Evolutionary conservation across 331 rosid species (phyloP).

Genomic region (Arachis monticola): DNA sequence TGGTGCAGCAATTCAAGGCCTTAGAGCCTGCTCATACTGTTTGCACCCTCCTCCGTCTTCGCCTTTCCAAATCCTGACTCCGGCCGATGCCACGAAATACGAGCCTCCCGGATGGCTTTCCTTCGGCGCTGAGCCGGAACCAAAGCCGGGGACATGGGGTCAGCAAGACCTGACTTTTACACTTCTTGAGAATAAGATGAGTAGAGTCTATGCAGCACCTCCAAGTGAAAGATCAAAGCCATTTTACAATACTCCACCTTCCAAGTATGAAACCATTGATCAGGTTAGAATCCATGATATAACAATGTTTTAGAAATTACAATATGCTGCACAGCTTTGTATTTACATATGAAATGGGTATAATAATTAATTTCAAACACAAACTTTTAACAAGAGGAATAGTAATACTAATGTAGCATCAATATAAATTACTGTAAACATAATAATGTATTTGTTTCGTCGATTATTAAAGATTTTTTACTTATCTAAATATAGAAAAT

Average conservation of each 20-base stretch:
- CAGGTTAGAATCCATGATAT: conserved; percentile 58
- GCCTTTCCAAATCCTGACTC: conserved; percentile 73
- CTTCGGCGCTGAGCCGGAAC: conserved; percentile 60
- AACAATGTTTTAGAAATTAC: too few relatives aligned
- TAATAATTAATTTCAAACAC: too few relatives aligned
- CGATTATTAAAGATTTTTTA: too few relatives aligned
- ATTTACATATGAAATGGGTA: too few relatives aligned
- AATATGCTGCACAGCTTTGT: too few relatives aligned
- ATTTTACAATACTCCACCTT: conserved; percentile 74
- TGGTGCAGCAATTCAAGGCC: conserved; percentile 86
- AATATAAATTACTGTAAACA: too few relatives aligned
- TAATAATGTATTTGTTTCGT: too few relatives aligned
- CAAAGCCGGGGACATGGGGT: conserved; percentile 69
- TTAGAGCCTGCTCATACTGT: conserved; percentile 66
- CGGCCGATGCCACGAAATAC: conserved; percentile 66
- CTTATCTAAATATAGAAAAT: too few relatives aligned
- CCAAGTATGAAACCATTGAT: conserved; percentile 86
- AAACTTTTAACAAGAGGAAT: too few relatives aligned
- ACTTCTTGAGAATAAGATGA: conserved; percentile 76
- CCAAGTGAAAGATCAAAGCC: conserved; percentile 78
- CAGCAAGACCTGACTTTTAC: conserved; percentile 72
- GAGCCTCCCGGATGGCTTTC: conserved; percentile 64
- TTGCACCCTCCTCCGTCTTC: conserved; percentile 76
- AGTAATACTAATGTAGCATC: too few relatives aligned
- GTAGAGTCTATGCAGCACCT: conserved; percentile 89